Percentiles rank a stretch among this genome's conserved stretches.
Conservation (phyloP, 495 filamentous ascomycete species). For the Apodospora peruviana region DNA sequence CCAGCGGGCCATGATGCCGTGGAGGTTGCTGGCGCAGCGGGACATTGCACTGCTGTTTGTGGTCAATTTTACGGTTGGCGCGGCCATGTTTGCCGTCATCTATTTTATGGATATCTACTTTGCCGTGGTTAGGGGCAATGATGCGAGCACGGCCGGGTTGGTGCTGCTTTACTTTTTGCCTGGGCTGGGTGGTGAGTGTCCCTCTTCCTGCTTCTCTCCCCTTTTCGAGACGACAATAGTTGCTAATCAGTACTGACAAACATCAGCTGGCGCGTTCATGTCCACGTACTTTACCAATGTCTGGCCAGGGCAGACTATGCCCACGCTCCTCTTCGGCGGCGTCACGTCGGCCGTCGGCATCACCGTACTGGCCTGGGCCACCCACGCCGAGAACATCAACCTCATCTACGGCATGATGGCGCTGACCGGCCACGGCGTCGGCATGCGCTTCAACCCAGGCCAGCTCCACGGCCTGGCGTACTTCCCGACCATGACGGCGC, state of each 20-base stretch:
- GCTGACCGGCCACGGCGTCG: conserved; percentile 51
- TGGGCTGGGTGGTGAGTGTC: conserved; percentile 35
- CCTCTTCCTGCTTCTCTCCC: background rate
- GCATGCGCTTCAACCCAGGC: conserved; percentile 34
- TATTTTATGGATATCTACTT: conserved; percentile 61
- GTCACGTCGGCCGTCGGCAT: conserved; percentile 43
- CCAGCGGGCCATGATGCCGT: conserved; percentile 54
- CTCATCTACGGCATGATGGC: conserved; percentile 57
- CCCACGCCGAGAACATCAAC: conserved; percentile 28
- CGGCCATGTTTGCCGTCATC: conserved; percentile 47
- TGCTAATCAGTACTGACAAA: too few relatives aligned
- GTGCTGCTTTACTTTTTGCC: conserved; percentile 44
- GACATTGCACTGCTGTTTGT: conserved; percentile 49
- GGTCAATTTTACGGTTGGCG: conserved; percentile 49
- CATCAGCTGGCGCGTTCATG: conserved; percentile 45
- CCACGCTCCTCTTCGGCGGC: conserved; percentile 43
- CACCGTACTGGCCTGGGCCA: conserved; percentile 42
- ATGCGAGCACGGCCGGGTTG: conserved; percentile 42
- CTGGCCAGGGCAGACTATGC: conserved; percentile 51
- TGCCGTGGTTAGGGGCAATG: conserved; percentile 43
- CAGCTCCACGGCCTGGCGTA: conserved; percentile 48
- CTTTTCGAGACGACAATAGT: background rate
- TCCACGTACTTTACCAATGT: conserved; percentile 51
- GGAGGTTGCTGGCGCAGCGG: conserved; percentile 40
- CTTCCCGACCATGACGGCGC: conserved; percentile 45